Evolutionary conservation across 2,329 filamentous ascomycete genomes (phyloP), one percentile per base, ranked within the genome.

Genomic region (Fusarium sp.): DNA sequence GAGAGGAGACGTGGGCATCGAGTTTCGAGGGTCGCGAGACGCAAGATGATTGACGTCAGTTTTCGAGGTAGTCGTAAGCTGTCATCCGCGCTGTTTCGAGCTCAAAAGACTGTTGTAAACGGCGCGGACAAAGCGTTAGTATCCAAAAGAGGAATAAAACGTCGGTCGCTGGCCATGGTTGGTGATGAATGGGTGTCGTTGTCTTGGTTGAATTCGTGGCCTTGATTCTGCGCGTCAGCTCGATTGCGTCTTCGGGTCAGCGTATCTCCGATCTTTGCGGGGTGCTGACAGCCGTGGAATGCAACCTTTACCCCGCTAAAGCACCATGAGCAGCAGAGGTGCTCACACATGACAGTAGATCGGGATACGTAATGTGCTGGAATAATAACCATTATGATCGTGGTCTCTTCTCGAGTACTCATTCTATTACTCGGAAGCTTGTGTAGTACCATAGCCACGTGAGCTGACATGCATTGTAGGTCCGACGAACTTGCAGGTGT

Each of bases 191-290:
- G 7, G 16, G 16, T 47, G 20, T 29, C 3, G 51, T 11, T 25
- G 32, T n/a, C n/a, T 30, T 20, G 22, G n/a, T 22, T 25, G 18
- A 20, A 32, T 12, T 44, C 24, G 32, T 57, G 32, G 34, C 9
- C 11, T 51, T 54, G 47, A 25, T 22, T 8, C 22, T 58, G 40
- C 27, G 24, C 34, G 56, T 34, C 37, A 58, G 47, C 30, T 32
- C 16, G 14, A 34, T 53, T 25, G 49, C 14, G 49, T 34, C 13
- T n/a, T 54, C 47, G 56, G 57, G 42, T 41, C 40, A 57, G 41
- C 42, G 18, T 60, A 47, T 32, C 18, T 57, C 57, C 51, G 57
- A 2, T 4, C 7, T 13, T 48, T 30, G 37, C 22, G n/a, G 27
- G 37, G 27, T 56, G 55, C 22, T 30, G 22, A 30, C 20, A 24